Base-by-base conservation (phyloP, 805 yeast species). In the Nakazawaea ambrosiae region DNA sequence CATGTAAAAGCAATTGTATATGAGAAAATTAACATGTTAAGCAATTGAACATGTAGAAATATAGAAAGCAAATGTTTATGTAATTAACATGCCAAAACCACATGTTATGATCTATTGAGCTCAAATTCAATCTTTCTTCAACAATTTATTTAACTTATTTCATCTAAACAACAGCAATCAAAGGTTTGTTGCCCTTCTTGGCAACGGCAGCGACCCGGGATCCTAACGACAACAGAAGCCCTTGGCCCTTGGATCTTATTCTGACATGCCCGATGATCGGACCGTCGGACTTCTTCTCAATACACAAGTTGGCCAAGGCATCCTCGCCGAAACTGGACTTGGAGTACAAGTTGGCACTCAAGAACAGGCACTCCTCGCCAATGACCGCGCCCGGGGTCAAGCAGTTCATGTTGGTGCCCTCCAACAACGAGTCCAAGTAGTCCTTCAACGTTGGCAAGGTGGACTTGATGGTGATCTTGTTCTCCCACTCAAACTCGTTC, bases 401-500 rank as follows among this genome's bases (percentile, higher is more conserved):
- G 56, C 95, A 80, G 41, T 81, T 78, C 97, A 92, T 94, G 60
- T 90, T 89, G 4, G 98, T 92, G 33, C 86, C 89, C 41, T 70
- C 65, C 64, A 84, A 65, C 49, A 92, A 65, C 51, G 74, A 80
- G 42, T 79, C 82, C 58, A 92, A 68, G 61, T 86, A 92, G 33
- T 75, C 84, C 54, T 81, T 79, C 53, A 94, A 70, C 2, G 85
- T 63, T 23, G 72, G 58, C 45, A 80, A 66, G 37, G 68, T 71
- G 2, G 94, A 77, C 48, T 81, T 79, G 56, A 92, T 84, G 43
- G 89, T 84, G 49, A 92, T 89, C 68, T 92, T 92, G 68, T 92
- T 92, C 63, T 92, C 98, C 98, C 98, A 92, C 65, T 92, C 99
- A 57, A 94, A 92, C 58, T 89, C 97, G 58, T 88, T 87, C 99